Percentiles rank a stretch among this genome's conserved stretches.
These are phyloP conservation scores for Trichoderma aggressivum DNA, from an alignment of 2,329 filamentous ascomycete species.

Conservation along the genomic window DNA sequence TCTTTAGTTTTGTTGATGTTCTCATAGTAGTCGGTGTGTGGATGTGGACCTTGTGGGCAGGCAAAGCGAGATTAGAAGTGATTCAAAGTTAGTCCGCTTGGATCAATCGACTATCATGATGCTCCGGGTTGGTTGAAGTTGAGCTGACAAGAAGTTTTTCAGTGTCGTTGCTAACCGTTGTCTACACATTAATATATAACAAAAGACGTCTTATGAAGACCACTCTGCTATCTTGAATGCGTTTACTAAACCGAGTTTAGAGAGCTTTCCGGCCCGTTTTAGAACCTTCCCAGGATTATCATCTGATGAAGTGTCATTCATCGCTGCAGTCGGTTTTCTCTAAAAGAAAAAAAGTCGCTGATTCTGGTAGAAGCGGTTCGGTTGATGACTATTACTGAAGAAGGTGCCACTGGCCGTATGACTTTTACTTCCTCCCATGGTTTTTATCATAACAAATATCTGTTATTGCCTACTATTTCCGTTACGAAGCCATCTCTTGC, in stretches of 20 bases:
- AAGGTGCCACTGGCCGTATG: too few relatives aligned
- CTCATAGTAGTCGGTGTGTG: slow-evolving; percentile 48
- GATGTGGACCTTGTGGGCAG: slow-evolving; percentile 47
- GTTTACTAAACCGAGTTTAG: too few relatives aligned
- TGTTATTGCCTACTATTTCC: background rate
- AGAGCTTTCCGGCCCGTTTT: too few relatives aligned
- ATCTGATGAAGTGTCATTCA: too few relatives aligned
- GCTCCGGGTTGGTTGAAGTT: background rate
- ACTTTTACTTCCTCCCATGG: too few relatives aligned
- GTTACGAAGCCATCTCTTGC: background rate
- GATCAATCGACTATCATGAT: background rate
- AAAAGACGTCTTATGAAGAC: background rate
- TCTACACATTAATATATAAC: background rate
- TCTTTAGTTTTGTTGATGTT: slow-evolving; percentile 63
- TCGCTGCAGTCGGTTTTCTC: too few relatives aligned
- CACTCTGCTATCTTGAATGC: background rate
- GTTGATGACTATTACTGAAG: too few relatives aligned
- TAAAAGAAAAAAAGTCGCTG: too few relatives aligned
- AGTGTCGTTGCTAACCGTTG: background rate
- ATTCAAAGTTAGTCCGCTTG: slow-evolving; percentile 27
- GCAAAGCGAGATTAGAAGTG: slow-evolving; percentile 40
- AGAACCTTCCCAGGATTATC: too few relatives aligned
- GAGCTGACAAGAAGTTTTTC: too few relatives aligned
- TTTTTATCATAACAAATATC: background rate
- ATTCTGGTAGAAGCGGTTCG: too few relatives aligned